Conservation (phyloP, 179 eudicot genomes). For the Beta corolliflora region DNA sequence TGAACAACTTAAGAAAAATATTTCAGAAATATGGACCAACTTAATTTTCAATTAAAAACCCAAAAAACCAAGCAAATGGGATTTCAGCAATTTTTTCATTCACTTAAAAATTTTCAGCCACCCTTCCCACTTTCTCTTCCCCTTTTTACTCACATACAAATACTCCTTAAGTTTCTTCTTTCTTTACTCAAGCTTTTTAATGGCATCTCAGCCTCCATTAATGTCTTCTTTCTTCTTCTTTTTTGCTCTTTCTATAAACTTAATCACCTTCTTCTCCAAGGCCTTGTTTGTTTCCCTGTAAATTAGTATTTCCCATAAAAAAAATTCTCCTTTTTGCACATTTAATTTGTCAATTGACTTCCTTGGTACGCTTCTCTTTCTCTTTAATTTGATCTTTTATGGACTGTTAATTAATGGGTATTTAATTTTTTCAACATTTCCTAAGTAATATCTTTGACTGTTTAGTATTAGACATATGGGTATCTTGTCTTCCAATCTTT, state of each 20-base stretch:
- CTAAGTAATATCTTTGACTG: constrained; percentile 27
- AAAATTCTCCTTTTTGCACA: neutral
- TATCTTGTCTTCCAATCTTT: constrained; percentile 28
- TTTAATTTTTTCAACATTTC: constrained; percentile 30
- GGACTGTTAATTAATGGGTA: constrained; percentile 15
- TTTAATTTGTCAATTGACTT: constrained; percentile 11
- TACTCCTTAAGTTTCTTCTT: constrained; percentile 16
- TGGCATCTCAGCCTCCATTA: constrained; percentile 26
- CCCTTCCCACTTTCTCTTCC: constrained; percentile 29
- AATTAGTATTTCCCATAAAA: neutral
- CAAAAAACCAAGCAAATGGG: neutral
- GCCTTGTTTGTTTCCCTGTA: constrained; percentile 21
- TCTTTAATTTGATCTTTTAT: neutral
- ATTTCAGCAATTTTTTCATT: neutral
- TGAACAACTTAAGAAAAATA: neutral
- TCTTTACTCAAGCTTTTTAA: constrained; percentile 15
- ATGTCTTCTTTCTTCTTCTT: neutral
- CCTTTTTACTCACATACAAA: constrained; percentile 15
- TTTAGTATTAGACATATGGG: constrained; percentile 17
- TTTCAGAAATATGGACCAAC: neutral
- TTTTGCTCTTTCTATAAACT: neutral
- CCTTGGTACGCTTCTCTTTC: constrained; percentile 25
- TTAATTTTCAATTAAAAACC: neutral
- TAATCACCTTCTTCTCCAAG: constrained; percentile 8
- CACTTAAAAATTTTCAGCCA: constrained; percentile 19